Conservation (phyloP, 306 rosid genomes). For the Cicer bijugum region DNA sequence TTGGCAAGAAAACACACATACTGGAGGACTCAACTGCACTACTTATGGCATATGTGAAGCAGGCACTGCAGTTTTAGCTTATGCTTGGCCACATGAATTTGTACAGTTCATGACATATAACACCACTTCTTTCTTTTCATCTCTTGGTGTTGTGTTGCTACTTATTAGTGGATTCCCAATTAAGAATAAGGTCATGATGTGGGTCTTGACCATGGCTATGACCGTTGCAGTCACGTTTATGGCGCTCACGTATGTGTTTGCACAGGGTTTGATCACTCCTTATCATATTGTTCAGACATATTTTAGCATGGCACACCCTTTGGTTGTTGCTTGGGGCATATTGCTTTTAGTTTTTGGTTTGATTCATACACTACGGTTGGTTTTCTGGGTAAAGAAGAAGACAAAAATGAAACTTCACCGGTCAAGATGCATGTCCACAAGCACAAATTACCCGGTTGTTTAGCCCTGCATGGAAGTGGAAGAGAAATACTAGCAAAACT, state of each 20-base stretch:
- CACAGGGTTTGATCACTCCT: conserved; percentile 21
- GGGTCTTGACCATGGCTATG: conserved; percentile 39
- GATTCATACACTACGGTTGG: conserved; percentile 14
- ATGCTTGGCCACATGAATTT: neutral
- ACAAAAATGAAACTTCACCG: neutral
- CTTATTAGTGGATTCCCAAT: conserved; percentile 48
- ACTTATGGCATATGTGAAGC: conserved; percentile 12
- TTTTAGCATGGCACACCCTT: neutral
- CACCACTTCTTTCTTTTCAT: conserved; percentile 43
- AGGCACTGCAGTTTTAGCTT: conserved; percentile 23
- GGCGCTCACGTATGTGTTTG: neutral
- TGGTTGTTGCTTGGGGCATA: conserved; percentile 1
- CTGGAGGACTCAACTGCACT: neutral
- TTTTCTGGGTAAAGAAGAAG: conserved; percentile 10
- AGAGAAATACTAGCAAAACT: neutral
- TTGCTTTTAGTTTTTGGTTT: neutral
- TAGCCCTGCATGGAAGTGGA: neutral
- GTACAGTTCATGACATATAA: neutral
- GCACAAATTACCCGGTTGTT: neutral
- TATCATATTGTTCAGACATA: neutral
- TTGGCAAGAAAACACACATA: neutral
- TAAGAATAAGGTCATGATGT: conserved; percentile 31
- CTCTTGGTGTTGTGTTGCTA: conserved; percentile 40
- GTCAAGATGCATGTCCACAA: neutral
- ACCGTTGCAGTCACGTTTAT: conserved; percentile 20